These are phyloP conservation scores for Erodium moschatum DNA, from an alignment of 441 rosid species.

Conservation along the genomic window DNA sequence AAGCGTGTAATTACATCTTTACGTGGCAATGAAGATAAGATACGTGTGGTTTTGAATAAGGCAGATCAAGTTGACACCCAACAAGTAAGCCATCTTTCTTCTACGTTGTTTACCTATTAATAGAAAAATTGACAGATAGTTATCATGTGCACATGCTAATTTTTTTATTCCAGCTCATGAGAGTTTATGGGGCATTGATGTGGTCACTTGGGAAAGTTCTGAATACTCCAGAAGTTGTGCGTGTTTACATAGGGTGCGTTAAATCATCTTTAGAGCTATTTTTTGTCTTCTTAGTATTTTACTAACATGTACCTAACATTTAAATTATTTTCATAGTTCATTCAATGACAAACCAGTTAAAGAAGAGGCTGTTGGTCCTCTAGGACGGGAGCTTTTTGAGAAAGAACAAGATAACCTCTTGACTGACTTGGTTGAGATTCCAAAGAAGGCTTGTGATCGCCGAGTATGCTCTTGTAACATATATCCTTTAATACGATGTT, in stretches of 20 bases:
- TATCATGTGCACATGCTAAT: neutral
- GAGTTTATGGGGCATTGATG: constrained; percentile 96
- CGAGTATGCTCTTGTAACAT: constrained; percentile 46
- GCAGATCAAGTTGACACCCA: constrained; percentile 93
- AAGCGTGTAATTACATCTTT: constrained; percentile 85
- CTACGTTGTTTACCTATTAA: neutral
- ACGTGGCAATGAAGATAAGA: constrained; percentile 93
- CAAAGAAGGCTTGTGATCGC: constrained; percentile 97
- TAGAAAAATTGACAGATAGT: neutral
- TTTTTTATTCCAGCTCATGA: constrained; percentile 60
- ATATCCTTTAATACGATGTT: constrained; percentile 8
- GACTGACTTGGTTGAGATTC: constrained; percentile 75
- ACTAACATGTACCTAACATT: constrained; percentile 6
- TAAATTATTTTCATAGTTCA: constrained; percentile 44
- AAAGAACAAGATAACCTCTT: constrained; percentile 91
- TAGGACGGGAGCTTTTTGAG: constrained; percentile 85
- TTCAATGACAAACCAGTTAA: constrained; percentile 87
- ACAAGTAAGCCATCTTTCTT: constrained; percentile 41
- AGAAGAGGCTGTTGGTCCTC: constrained; percentile 62
- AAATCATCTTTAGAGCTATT: constrained; percentile 7
- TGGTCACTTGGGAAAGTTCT: constrained; percentile 98
- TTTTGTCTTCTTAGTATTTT: neutral
- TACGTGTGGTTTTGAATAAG: constrained; percentile 87
- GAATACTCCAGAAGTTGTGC: constrained; percentile 82
- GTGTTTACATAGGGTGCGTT: constrained; percentile 87